Conservation (phyloP, 441 rosid species). For the Biscutella laevigata region DNA sequence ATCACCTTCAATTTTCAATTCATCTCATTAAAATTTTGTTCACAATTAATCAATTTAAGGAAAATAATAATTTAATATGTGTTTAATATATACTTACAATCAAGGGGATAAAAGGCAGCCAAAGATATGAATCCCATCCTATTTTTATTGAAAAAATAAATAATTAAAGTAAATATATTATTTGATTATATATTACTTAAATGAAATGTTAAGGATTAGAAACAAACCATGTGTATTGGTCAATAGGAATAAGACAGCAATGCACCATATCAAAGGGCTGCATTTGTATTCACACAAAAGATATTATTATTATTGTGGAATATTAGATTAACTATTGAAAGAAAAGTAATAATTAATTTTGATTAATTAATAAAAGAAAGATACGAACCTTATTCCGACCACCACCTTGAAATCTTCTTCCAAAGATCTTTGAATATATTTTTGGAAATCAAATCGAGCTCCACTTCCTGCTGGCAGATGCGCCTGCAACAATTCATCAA, state of each 20-base stretch:
- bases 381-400: conserved; percentile 73
- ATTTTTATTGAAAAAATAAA: conserved; percentile 15
- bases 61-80: too few relatives aligned
- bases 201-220: not conserved
- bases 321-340: not conserved
- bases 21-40: too few relatives aligned
- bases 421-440: conserved; percentile 73
- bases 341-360: not conserved
- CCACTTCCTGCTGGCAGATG: conserved; percentile 79
- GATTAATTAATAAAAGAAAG: not conserved
- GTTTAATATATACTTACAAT: too few relatives aligned
- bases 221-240: conserved; percentile 67
- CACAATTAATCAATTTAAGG: too few relatives aligned
- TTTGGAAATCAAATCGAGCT: conserved; percentile 66
- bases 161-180: not conserved
- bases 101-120: conserved; percentile 85
- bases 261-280: conserved; percentile 73
- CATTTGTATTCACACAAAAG: conserved; percentile 23
- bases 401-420: conserved; percentile 83
- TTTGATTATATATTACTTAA: not conserved
- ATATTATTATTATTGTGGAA: not conserved
- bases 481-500: conserved; percentile 41
- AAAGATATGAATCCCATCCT: conserved; percentile 65
- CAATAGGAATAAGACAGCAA: conserved; percentile 59
- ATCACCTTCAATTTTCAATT: too few relatives aligned